These are phyloP conservation scores for Aspergillus ibericus DNA, from an alignment of 2,329 filamentous ascomycete genomes.

Conservation along the genomic window DNA sequence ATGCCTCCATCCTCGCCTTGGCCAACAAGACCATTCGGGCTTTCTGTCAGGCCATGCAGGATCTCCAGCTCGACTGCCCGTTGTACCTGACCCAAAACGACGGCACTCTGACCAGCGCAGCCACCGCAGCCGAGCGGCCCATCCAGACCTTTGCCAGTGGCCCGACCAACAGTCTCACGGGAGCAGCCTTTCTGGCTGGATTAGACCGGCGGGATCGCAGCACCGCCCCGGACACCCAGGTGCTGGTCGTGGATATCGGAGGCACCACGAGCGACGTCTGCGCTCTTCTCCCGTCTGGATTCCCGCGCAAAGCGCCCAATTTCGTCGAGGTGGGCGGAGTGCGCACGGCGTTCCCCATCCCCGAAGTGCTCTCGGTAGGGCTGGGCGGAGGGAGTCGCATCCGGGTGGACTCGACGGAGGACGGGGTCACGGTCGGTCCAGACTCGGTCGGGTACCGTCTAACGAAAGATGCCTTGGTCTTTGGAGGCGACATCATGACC, in stretches of 20 bases:
- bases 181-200: slow-evolving; percentile 42
- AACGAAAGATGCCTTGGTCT: slow-evolving; percentile 50
- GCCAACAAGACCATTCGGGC: slow-evolving; percentile 47
- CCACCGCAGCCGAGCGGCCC: slow-evolving; percentile 48
- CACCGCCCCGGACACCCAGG: slow-evolving; percentile 5
- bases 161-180: slow-evolving; percentile 55
- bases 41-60: slow-evolving; percentile 49
- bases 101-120: slow-evolving; percentile 50
- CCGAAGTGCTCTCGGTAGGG: slow-evolving; percentile 58
- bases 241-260: slow-evolving; percentile 59
- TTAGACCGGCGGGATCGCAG: not conserved
- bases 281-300: slow-evolving; percentile 58
- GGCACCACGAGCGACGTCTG: slow-evolving; percentile 64
- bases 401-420: slow-evolving; percentile 19
- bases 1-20: slow-evolving; percentile 50
- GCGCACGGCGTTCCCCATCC: slow-evolving; percentile 59
- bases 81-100: slow-evolving; percentile 56
- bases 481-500: slow-evolving; percentile 56
- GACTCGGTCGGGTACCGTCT: slow-evolving; percentile 57
- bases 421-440: slow-evolving; percentile 52
- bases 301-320: slow-evolving; percentile 60
- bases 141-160: slow-evolving; percentile 55
- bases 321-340: slow-evolving; percentile 61
- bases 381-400: slow-evolving; percentile 57
- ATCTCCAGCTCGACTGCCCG: slow-evolving; percentile 46